These are phyloP conservation scores for Trametes sanguinea DNA, from an alignment of 768 basidiomycete species.

Conservation along the genomic window DNA sequence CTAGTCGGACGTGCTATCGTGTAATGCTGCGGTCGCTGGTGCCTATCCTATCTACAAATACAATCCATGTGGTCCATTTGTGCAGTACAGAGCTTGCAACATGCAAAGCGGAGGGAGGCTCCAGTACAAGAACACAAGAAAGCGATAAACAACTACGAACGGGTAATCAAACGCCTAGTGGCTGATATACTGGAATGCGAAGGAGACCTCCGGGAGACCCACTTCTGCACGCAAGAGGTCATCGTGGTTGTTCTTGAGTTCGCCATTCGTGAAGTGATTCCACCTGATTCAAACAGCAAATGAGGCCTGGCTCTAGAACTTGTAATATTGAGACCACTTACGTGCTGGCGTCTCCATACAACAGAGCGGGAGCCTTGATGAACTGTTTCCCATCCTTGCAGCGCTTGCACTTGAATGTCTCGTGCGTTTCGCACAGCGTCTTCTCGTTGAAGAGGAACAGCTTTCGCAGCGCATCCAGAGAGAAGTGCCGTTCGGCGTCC, in stretches of 20 bases:
- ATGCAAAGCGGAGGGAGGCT: background rate
- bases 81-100: background rate
- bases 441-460: slow-evolving; percentile 89
- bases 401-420: slow-evolving; percentile 95
- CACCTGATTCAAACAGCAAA: slow-evolving; percentile 53
- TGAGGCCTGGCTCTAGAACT: slow-evolving; percentile 2
- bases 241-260: slow-evolving; percentile 91
- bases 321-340: slow-evolving; percentile 42
- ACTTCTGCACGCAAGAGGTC: slow-evolving; percentile 91
- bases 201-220: slow-evolving; percentile 82
- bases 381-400: slow-evolving; percentile 85
- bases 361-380: slow-evolving; percentile 77
- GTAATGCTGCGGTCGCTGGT: background rate
- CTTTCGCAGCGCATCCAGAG: slow-evolving; percentile 82
- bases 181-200: slow-evolving; percentile 95
- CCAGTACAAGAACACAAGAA: background rate
- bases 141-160: background rate
- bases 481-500: slow-evolving; percentile 94
- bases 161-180: slow-evolving; percentile 47
- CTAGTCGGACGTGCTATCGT: slow-evolving; percentile 23
- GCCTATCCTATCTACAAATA: slow-evolving; percentile 5
- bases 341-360: slow-evolving; percentile 98
- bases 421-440: slow-evolving; percentile 92
- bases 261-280: slow-evolving; percentile 94
- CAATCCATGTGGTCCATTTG: background rate